These are phyloP conservation scores for Stachybotrys chlorohalonatus DNA, from an alignment of 2,329 filamentous ascomycete genomes.

Conservation along the genomic window DNA sequence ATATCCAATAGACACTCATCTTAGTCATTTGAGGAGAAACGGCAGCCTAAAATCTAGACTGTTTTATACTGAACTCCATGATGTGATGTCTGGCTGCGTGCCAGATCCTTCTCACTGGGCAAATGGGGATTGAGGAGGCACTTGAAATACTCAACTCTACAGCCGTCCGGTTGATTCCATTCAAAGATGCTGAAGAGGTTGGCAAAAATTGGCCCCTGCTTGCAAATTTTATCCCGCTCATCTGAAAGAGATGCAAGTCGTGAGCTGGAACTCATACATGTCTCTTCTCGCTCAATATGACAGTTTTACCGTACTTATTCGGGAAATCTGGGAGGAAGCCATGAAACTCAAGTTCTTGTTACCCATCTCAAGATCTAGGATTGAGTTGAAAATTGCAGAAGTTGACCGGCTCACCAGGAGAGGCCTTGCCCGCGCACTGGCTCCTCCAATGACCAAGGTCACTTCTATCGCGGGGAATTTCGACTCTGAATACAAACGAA, in stretches of 20 bases:
- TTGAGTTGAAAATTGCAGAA: background rate
- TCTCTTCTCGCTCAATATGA: background rate
- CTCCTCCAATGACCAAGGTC: background rate
- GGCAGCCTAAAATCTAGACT: background rate
- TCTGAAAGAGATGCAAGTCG: background rate
- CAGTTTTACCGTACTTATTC: background rate
- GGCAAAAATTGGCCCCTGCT: background rate
- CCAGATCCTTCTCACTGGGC: background rate
- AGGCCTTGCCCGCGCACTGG: background rate
- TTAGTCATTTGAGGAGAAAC: background rate
- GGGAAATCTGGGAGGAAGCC: background rate
- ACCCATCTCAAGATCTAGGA: background rate
- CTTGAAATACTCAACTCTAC: background rate
- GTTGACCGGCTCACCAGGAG: background rate
- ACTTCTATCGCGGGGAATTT: background rate
- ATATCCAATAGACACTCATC: background rate
- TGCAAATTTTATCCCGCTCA: background rate
- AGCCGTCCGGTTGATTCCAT: background rate
- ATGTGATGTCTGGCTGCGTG: background rate
- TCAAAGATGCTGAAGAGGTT: background rate
- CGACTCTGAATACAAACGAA: background rate
- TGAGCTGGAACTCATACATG: background rate
- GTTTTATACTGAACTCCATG: background rate
- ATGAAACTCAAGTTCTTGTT: background rate
- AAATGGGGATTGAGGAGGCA: background rate